These are phyloP conservation scores for Chrysopogon serrulatus DNA, from an alignment of 176 grass and related monocot genomes.

Conservation along the genomic window DNA sequence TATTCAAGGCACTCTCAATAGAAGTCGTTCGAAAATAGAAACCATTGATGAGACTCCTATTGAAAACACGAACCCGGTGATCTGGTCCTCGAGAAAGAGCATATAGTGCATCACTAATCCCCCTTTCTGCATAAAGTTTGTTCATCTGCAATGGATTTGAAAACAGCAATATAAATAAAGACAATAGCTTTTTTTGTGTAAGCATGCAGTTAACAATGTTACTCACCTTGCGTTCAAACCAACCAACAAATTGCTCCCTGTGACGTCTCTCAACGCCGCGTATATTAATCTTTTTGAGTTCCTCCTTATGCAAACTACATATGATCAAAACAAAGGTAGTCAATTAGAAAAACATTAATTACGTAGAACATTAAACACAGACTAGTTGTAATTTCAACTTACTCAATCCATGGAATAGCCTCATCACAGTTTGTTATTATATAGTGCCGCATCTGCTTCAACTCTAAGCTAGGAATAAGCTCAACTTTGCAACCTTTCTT, in stretches of 20 bases:
- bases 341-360: too few species aligned
- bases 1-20: not conserved
- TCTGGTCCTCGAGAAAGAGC: not conserved
- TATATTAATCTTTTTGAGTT: too few species aligned
- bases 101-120: not conserved
- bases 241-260: not conserved
- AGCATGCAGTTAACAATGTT: not conserved
- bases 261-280: not conserved
- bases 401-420: not conserved
- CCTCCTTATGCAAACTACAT: not conserved
- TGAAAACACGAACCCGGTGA: not conserved
- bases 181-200: not conserved
- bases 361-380: too few species aligned
- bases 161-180: not conserved
- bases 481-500: not conserved
- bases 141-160: not conserved
- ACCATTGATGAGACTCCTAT: not conserved
- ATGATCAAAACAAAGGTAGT: too few species aligned
- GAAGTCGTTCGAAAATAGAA: not conserved
- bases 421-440: not conserved
- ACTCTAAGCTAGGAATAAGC: accelerated
- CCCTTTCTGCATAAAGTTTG: not conserved
- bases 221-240: not conserved
- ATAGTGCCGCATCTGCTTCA: not conserved
- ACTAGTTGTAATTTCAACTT: not conserved